Evolutionary conservation across 1,284 basidiomycete species (phyloP).

Genomic region (Neolentinus lepideus): DNA sequence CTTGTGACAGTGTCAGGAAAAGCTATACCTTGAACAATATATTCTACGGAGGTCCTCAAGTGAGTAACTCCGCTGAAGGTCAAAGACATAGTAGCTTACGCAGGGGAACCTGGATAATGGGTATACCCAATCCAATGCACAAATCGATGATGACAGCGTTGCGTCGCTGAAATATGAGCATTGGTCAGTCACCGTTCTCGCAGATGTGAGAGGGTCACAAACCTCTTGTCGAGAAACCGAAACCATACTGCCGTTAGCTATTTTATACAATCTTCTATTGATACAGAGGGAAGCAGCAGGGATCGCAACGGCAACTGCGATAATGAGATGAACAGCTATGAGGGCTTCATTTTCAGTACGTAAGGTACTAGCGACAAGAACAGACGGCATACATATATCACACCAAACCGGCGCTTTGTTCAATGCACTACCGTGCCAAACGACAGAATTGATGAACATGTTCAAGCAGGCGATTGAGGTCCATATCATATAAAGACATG

Average conservation of each 20-base stretch:
- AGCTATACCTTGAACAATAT: conserved; percentile 31
- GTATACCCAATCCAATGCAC: no score
- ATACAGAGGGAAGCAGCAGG: conserved; percentile 35
- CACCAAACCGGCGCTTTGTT: conserved; percentile 40
- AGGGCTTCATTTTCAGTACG: conserved; percentile 10
- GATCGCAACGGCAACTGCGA: conserved; percentile 28
- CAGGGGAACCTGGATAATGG: no score
- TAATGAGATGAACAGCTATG: conserved; percentile 25
- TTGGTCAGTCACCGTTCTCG: background rate
- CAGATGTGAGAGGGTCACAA: no score
- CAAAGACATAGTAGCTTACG: no score
- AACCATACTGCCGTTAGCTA: no score
- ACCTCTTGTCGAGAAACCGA: no score
- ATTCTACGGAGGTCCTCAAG: no score
- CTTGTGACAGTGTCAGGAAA: no score
- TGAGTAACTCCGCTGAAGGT: no score
- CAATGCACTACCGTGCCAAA: conserved; percentile 43
- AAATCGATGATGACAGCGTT: no score
- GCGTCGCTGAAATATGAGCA: no score
- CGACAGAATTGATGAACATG: conserved; percentile 42
- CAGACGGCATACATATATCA: conserved; percentile 38
- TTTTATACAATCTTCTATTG: conserved; percentile 34
- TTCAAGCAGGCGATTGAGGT: conserved; percentile 36
- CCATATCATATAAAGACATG: conserved; percentile 54
- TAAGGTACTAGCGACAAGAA: conserved; percentile 10